Percentiles rank a stretch among this genome's conserved stretches.
These are phyloP conservation scores for Adansonia rubrostipa DNA, from an alignment of 441 rosid genomes.

Conservation along the genomic window DNA sequence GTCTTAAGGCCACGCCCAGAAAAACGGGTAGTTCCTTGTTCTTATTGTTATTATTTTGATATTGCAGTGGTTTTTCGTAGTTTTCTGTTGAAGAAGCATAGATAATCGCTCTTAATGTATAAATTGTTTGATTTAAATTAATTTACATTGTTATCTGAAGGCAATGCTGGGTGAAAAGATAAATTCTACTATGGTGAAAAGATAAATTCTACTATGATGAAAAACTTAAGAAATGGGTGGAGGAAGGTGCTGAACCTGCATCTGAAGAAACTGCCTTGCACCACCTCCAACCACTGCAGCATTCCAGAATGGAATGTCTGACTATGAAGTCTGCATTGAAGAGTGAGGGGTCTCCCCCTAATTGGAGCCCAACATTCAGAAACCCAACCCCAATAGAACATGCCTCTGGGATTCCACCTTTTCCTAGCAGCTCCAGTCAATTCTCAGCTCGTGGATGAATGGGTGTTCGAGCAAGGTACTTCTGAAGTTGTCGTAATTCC, in stretches of 20 bases:
- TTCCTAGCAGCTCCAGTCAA: conserved; percentile 73
- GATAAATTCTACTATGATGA: conserved; percentile 52
- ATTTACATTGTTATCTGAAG: conserved; percentile 44
- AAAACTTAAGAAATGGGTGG: conserved; percentile 98
- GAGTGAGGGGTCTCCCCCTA: conserved; percentile 50
- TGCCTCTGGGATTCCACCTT: conserved; percentile 77
- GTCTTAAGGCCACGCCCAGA: conserved; percentile 77
- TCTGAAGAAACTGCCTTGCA: conserved; percentile 73
- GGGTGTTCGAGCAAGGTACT: conserved; percentile 77
- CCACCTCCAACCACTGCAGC: conserved; percentile 83
- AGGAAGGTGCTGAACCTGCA: conserved; percentile 87
- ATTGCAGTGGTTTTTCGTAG: background rate
- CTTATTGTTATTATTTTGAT: conserved; percentile 11
- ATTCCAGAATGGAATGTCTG: conserved; percentile 66
- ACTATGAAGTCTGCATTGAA: conserved; percentile 45
- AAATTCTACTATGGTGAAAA: conserved; percentile 61
- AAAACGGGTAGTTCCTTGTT: conserved; percentile 54
- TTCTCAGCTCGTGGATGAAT: conserved; percentile 77
- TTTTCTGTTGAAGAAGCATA: conserved; percentile 12
- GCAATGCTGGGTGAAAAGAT: conserved; percentile 88
- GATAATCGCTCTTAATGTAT: background rate
- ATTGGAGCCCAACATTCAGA: conserved; percentile 50
- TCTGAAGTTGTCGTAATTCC: background rate
- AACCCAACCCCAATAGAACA: conserved; percentile 52
- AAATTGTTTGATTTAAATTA: conserved; percentile 8